Percentiles rank a stretch among this genome's conserved stretches.
Evolutionary conservation across 2,329 filamentous ascomycete genomes (phyloP).

Genomic region (Penicillium corylophilum): DNA sequence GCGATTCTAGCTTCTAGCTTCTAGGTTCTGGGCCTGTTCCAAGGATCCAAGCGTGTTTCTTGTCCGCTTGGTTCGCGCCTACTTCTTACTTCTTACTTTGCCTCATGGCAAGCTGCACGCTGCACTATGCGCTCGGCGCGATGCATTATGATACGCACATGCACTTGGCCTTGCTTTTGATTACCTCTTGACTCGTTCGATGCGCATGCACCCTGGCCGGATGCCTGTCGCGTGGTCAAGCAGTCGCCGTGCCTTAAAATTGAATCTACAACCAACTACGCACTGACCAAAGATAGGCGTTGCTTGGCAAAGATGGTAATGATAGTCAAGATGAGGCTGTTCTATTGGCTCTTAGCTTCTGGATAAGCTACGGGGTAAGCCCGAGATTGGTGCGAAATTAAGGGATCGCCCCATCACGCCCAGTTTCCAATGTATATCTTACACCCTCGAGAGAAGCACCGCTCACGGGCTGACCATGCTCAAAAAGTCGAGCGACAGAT

Average conservation of each 20-base stretch:
- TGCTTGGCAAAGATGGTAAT: background rate
- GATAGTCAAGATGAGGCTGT: background rate
- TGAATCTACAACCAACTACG: background rate
- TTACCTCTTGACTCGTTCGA: background rate
- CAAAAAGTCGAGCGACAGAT: slow-evolving; percentile 30
- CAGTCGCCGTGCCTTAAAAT: background rate
- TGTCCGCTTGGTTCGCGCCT: background rate
- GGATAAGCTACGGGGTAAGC: background rate
- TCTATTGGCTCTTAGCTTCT: background rate
- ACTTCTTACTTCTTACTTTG: background rate
- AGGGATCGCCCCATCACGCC: background rate
- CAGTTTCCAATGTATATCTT: background rate
- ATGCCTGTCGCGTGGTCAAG: background rate
- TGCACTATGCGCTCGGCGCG: background rate
- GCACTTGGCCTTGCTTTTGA: background rate
- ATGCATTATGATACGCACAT: background rate
- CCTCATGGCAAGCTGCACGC: background rate
- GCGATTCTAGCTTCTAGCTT: no score
- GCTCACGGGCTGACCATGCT: slow-evolving; percentile 28
- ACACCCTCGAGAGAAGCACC: background rate
- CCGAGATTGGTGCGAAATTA: background rate
- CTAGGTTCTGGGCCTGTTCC: background rate
- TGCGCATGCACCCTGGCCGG: background rate
- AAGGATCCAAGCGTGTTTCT: no score
- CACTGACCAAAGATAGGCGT: background rate